phyloP scores from a whole-genome alignment of 331 rosid species.

The Rhamnella rubrinervis region DNA sequence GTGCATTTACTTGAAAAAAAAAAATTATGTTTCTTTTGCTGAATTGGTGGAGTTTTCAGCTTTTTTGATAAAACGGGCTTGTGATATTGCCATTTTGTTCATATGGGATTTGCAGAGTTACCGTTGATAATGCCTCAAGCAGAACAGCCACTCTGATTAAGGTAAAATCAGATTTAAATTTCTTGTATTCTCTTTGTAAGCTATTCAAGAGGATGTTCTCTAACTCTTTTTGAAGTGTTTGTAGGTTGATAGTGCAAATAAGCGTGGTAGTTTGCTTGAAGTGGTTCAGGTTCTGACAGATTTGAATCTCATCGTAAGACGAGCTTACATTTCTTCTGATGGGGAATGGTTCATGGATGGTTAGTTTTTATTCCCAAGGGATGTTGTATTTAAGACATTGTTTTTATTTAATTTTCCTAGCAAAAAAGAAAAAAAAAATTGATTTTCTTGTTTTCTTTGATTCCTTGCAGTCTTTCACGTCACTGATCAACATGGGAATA shows the following conservation, averaged over 20 bases:
- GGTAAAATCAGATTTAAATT: conserved; percentile 37
- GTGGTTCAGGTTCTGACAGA: conserved; percentile 95
- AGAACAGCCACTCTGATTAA: conserved; percentile 68
- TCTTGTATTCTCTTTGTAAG: conserved; percentile 16
- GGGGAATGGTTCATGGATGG: conserved; percentile 99
- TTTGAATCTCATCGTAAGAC: conserved; percentile 71
- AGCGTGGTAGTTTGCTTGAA: conserved; percentile 82
- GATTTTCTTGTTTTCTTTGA: conserved; percentile 15
- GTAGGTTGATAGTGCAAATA: conserved; percentile 93
- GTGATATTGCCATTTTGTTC: conserved; percentile 24
- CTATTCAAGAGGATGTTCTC: conserved; percentile 25
- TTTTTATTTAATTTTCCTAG: background rate
- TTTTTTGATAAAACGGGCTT: background rate
- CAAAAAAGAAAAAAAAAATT: background rate
- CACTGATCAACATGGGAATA: conserved; percentile 82
- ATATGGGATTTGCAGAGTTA: conserved; percentile 61
- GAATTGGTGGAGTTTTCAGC: background rate
- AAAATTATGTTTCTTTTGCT: conserved; percentile 7
- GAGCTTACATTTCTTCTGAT: conserved; percentile 97
- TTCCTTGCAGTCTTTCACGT: conserved; percentile 69
- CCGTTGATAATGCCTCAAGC: conserved; percentile 77
- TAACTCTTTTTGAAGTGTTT: background rate
- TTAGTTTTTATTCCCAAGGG: conserved; percentile 27
- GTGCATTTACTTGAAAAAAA: conserved; percentile 2
- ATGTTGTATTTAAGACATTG: background rate